Percentiles rank a stretch among this genome's conserved stretches.
These are phyloP conservation scores for Fragaria vesca DNA, from an alignment of 306 rosid species.

Conservation along the genomic window DNA sequence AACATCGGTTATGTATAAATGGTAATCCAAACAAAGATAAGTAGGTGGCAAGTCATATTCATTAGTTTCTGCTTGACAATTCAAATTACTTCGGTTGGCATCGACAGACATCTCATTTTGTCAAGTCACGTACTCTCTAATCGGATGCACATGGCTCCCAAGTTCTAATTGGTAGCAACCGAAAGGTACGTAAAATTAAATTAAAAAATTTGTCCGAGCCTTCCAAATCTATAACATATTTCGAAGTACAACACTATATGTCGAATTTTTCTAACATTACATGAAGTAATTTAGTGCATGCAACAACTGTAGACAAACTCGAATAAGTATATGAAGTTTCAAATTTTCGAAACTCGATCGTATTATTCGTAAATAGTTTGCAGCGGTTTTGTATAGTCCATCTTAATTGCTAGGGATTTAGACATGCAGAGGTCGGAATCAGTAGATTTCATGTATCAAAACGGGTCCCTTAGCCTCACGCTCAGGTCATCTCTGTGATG, in stretches of 20 bases:
- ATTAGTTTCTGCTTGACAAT: neutral
- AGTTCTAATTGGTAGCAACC: neutral
- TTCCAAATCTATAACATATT: neutral
- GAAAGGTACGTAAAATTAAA: neutral
- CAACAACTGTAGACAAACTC: no score
- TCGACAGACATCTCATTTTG: neutral
- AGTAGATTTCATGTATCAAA: conserved; percentile 45
- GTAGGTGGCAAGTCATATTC: neutral
- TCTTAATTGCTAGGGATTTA: no score
- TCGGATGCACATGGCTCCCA: neutral
- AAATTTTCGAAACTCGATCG: no score
- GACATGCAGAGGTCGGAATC: conserved; percentile 20
- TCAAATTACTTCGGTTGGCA: neutral
- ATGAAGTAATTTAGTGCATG: no score
- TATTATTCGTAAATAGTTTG: no score
- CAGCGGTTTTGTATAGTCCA: no score
- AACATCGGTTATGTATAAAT: neutral
- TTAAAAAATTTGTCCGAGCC: neutral
- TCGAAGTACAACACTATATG: neutral
- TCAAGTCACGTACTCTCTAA: neutral
- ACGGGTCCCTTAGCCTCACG: conserved; percentile 29
- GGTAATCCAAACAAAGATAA: neutral
- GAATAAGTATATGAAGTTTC: neutral
- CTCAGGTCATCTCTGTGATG: neutral
- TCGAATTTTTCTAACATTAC: no score